Percentiles rank a stretch among this genome's conserved stretches.
Evolutionary conservation across 2,329 filamentous ascomycete species (phyloP).

Genomic region (Pestalotiopsis sp.): DNA sequence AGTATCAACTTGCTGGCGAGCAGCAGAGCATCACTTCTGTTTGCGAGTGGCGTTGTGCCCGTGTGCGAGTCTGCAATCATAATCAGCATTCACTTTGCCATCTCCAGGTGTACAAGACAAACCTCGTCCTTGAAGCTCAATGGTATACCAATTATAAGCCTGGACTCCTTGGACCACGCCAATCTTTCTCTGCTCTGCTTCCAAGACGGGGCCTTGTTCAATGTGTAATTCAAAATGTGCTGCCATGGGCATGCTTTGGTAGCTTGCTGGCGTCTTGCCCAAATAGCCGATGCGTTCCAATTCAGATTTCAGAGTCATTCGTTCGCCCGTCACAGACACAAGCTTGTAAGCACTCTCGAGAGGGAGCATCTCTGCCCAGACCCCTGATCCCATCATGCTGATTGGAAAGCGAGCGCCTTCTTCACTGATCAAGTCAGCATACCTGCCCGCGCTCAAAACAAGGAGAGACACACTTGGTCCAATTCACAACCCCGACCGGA

Average conservation of each 20-base stretch:
- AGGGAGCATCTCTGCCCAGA: conserved; percentile 71
- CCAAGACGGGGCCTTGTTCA: conserved; percentile 78
- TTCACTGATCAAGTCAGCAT: conserved; percentile 53
- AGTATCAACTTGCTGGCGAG: conserved; percentile 68
- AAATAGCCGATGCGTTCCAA: conserved; percentile 72
- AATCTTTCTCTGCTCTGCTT: conserved; percentile 62
- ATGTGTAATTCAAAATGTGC: conserved; percentile 86
- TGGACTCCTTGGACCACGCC: conserved; percentile 73
- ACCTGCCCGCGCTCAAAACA: too few species aligned
- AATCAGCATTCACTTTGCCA: not conserved
- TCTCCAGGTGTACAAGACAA: not conserved
- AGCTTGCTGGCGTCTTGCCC: conserved; percentile 55
- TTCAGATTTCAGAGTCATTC: conserved; percentile 66
- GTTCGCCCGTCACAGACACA: conserved; percentile 59
- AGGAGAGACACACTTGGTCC: conserved; percentile 58
- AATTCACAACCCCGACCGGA: conserved; percentile 74
- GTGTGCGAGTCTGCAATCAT: conserved; percentile 63
- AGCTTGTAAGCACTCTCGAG: conserved; percentile 61
- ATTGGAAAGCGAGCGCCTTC: conserved; percentile 80
- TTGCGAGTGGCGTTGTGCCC: conserved; percentile 68
- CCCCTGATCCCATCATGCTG: conserved; percentile 72
- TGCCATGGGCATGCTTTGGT: conserved; percentile 63
- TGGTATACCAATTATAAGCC: conserved; percentile 72
- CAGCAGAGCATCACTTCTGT: conserved; percentile 68
- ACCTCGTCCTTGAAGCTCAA: conserved; percentile 61